Percentiles rank a stretch among this genome's conserved stretches.
These are phyloP conservation scores for Dryas drummondii DNA, from an alignment of 306 rosid species.

Conservation along the genomic window DNA sequence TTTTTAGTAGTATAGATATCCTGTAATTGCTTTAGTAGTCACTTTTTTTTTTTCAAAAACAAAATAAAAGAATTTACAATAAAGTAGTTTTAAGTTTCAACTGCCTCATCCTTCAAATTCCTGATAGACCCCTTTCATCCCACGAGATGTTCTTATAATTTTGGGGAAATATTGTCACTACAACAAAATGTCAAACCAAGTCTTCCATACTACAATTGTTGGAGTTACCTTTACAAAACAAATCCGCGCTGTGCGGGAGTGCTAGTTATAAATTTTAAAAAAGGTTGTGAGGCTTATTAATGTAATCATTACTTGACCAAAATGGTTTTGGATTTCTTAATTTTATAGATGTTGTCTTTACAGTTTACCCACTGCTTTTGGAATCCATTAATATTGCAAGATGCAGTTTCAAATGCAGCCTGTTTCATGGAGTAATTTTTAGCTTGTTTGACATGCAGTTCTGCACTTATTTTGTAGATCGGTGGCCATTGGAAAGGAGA, in stretches of 20 bases:
- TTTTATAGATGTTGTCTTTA: not conserved
- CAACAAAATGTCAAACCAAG: too few species aligned
- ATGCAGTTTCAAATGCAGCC: slow-evolving; percentile 15
- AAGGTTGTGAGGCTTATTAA: not conserved
- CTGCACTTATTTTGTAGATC: slow-evolving; percentile 85
- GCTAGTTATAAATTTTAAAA: not conserved
- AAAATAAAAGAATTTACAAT: too few species aligned
- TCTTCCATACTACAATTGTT: not conserved
- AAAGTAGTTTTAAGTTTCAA: too few species aligned
- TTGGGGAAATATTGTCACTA: too few species aligned
- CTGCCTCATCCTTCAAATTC: too few species aligned
- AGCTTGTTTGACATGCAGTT: slow-evolving; percentile 84
- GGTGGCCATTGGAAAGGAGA: slow-evolving; percentile 51
- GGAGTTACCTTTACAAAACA: not conserved
- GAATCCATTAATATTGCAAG: not conserved
- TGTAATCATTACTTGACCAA: not conserved
- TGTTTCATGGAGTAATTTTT: slow-evolving; percentile 50
- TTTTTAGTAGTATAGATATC: too few species aligned
- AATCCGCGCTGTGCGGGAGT: not conserved
- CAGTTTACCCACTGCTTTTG: not conserved
- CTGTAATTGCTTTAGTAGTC: not conserved
- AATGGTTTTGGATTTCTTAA: not conserved
- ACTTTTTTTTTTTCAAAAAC: too few species aligned
- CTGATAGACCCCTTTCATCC: too few species aligned
- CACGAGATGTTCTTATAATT: too few species aligned